A percentile compares a stretch with the other conserved stretches of the same genome.
phyloP scores from a whole-genome alignment of 2,329 filamentous ascomycete species.

The Sclerotinia minor region DNA sequence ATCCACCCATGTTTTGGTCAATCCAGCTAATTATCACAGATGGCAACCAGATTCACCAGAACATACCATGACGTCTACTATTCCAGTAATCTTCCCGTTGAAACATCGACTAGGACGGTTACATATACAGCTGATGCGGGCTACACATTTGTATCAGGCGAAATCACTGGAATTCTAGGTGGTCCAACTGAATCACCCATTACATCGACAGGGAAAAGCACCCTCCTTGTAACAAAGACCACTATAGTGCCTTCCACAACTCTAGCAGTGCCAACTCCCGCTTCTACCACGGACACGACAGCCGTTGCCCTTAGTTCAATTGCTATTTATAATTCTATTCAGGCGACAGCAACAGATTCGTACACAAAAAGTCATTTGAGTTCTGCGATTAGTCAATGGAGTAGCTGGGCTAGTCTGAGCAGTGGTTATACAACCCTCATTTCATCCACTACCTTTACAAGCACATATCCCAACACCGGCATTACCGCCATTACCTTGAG shows the following conservation, averaged over 20 bases:
- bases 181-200: too few species aligned
- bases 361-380: background rate
- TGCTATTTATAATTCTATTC: background rate
- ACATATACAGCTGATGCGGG: too few species aligned
- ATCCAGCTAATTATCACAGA: background rate
- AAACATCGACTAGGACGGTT: too few species aligned
- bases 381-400: background rate
- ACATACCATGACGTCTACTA: too few species aligned
- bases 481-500: background rate
- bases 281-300: background rate
- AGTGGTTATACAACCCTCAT: background rate
- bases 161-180: background rate
- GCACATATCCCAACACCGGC: background rate
- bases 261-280: background rate
- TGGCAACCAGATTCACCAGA: background rate
- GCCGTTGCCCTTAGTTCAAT: background rate
- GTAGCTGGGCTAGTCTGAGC: background rate
- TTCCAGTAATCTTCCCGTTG: too few species aligned
- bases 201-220: background rate
- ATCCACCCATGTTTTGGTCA: background rate
- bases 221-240: background rate
- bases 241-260: background rate
- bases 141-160: background rate
- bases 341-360: background rate
- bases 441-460: too few species aligned